phyloP scores from a whole-genome alignment of 768 basidiomycete genomes.

The Agrocybe praecox region DNA sequence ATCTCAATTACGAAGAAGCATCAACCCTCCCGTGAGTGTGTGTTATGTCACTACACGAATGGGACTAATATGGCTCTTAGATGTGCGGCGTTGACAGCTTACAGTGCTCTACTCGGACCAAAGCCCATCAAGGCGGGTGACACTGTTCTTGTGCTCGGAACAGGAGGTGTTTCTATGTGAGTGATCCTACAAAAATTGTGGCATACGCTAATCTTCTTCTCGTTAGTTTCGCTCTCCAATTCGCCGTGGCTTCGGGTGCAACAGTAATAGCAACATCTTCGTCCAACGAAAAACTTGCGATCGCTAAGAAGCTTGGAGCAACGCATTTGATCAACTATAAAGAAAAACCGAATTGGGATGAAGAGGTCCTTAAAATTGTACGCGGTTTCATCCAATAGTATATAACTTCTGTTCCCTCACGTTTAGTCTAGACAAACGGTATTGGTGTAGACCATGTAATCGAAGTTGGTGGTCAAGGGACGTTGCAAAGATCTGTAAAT shows the following conservation, averaged over 20 bases:
- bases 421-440: conserved; percentile 35
- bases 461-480: conserved; percentile 55
- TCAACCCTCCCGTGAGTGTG: conserved; percentile 58
- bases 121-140: conserved; percentile 59
- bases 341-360: conserved; percentile 57
- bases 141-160: conserved; percentile 59
- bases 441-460: conserved; percentile 40
- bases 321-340: conserved; percentile 66
- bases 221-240: conserved; percentile 53
- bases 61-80: conserved; percentile 22
- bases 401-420: too few species aligned
- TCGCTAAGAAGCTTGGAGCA: conserved; percentile 54
- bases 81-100: conserved; percentile 66
- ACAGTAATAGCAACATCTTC: conserved; percentile 69
- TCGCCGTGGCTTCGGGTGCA: conserved; percentile 65
- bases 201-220: neutral
- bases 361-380: conserved; percentile 48
- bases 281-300: conserved; percentile 62
- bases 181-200: too few species aligned
- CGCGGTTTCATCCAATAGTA: too few species aligned
- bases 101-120: conserved; percentile 55
- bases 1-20: conserved; percentile 61
- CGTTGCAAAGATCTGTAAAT: conserved; percentile 44
- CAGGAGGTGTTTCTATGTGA: conserved; percentile 59
- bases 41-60: neutral